Conservation (phyloP, 1,139 yeast genomes). For the Petasospora fabianii region DNA sequence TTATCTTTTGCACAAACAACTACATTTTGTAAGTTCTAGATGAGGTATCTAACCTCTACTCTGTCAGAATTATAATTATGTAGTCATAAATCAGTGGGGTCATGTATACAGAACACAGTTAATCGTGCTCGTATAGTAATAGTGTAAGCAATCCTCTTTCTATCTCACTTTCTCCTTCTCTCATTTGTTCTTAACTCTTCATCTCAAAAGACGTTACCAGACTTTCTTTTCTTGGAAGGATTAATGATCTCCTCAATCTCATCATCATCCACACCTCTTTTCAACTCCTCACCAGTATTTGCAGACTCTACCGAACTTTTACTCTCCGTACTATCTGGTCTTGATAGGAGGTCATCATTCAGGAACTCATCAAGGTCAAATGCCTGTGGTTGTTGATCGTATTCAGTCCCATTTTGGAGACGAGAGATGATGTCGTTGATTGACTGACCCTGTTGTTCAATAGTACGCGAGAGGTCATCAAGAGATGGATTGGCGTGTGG, state of each 20-base stretch:
- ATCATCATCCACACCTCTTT: conserved; percentile 9
- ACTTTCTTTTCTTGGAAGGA: conserved; percentile 14
- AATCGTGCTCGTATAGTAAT: too few relatives aligned
- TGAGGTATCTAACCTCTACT: too few relatives aligned
- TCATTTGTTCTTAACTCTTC: too few relatives aligned
- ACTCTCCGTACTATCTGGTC: conserved; percentile 2
- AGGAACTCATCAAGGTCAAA: conserved; percentile 22
- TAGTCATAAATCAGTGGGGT: too few relatives aligned
- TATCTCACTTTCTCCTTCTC: too few relatives aligned
- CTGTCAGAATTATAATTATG: too few relatives aligned
- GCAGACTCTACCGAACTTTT: conserved; percentile 1
- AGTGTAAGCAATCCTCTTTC: too few relatives aligned
- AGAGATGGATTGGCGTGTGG: conserved; percentile 13
- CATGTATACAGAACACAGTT: too few relatives aligned
- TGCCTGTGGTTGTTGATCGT: conserved; percentile 10
- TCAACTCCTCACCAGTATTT: conserved; percentile 2
- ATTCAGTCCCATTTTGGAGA: conserved; percentile 13
- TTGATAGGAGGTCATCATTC: conserved; percentile 15
- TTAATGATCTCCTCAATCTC: conserved; percentile 19
- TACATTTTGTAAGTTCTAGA: too few relatives aligned
- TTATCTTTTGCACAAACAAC: too few relatives aligned
- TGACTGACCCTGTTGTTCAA: conserved; percentile 25
- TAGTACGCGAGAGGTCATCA: conserved; percentile 20
- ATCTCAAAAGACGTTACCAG: conserved; percentile 1
- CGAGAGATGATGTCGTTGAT: conserved; percentile 24